phyloP scores from a whole-genome alignment of 2,329 filamentous ascomycete species.

The Furcasterigmium furcatum region DNA sequence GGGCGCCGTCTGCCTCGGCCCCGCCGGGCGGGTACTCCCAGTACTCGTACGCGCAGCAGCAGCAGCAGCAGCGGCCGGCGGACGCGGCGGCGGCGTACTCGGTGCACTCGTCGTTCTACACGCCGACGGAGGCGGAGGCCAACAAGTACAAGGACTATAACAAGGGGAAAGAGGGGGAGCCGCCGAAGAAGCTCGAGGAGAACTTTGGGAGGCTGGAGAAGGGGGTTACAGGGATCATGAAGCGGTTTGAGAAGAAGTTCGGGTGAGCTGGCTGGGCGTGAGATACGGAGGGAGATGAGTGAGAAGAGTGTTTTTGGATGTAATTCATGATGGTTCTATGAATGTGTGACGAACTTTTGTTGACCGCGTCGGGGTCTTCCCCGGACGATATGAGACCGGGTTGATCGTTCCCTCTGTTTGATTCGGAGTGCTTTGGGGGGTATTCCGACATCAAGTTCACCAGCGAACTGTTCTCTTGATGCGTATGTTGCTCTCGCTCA shows the following conservation, averaged over 20 bases:
- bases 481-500: no score
- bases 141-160: conserved; percentile 37
- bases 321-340: no score
- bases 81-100: conserved; percentile 40
- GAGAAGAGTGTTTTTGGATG: no score
- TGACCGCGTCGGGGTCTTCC: no score
- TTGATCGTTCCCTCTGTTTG: no score
- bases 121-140: conserved; percentile 62
- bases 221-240: conserved; percentile 68
- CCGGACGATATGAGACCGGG: no score
- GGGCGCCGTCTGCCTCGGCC: conserved; percentile 16
- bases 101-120: conserved; percentile 67
- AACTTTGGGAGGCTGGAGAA: conserved; percentile 65
- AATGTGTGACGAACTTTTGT: no score
- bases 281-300: no score
- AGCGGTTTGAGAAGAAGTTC: conserved; percentile 77
- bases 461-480: no score
- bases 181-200: conserved; percentile 56
- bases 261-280: conserved; percentile 28
- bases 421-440: no score
- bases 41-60: conserved; percentile 39
- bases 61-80: conserved; percentile 14
- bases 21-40: conserved; percentile 55
- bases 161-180: conserved; percentile 38
- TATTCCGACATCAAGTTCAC: no score